These are phyloP conservation scores for Phyllosticta ampelicida DNA, from an alignment of 2,329 filamentous ascomycete genomes.

Conservation along the genomic window DNA sequence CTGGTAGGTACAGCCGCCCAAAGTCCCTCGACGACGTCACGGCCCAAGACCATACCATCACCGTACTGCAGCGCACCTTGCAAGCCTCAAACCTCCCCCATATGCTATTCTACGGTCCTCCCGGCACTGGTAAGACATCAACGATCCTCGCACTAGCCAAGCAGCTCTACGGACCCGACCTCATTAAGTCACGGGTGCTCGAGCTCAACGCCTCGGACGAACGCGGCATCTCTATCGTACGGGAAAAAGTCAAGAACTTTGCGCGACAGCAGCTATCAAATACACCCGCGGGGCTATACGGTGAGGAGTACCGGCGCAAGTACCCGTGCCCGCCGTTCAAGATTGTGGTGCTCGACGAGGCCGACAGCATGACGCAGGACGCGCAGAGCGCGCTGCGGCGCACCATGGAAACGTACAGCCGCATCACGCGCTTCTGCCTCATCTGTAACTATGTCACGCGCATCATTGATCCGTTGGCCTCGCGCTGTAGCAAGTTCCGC, in stretches of 20 bases:
- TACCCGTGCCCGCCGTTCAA: slow-evolving; percentile 98
- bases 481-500: slow-evolving; percentile 88
- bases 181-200: slow-evolving; percentile 88
- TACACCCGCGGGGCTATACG: slow-evolving; percentile 55
- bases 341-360: slow-evolving; percentile 96
- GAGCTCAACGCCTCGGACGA: slow-evolving; percentile 99
- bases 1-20: slow-evolving; percentile 54
- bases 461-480: slow-evolving; percentile 93
- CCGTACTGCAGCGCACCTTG: slow-evolving; percentile 80
- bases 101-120: slow-evolving; percentile 98
- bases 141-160: slow-evolving; percentile 95
- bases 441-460: slow-evolving; percentile 98
- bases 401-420: slow-evolving; percentile 97
- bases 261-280: slow-evolving; percentile 89
- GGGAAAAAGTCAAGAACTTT: slow-evolving; percentile 97
- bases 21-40: slow-evolving; percentile 91
- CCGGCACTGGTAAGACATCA: slow-evolving; percentile 94
- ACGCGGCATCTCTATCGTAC: slow-evolving; percentile 91
- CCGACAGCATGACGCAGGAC: slow-evolving; percentile 98
- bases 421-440: slow-evolving; percentile 92
- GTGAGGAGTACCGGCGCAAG: slow-evolving; percentile 46
- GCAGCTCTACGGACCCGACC: slow-evolving; percentile 90
- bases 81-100: slow-evolving; percentile 97
- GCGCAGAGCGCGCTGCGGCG: slow-evolving; percentile 84
- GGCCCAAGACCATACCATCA: slow-evolving; percentile 93